Base-by-base conservation (phyloP, 345 rosid genomes). In the Raphanus sativus region DNA sequence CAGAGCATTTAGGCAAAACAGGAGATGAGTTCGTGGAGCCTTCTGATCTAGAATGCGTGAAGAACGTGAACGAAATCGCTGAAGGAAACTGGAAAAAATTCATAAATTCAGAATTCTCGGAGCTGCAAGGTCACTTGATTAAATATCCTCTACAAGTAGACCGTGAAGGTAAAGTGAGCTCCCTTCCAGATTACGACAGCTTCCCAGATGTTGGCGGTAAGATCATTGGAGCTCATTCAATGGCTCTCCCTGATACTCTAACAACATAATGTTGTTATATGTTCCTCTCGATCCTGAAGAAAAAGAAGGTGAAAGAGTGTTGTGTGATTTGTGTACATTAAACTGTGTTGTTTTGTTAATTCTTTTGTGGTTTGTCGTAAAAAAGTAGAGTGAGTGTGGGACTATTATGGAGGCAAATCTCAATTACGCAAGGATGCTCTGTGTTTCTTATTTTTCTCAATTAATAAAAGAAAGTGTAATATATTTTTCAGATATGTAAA, bases 191-290 rank as follows among this genome's bases (percentile, higher is more conserved):
- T 33, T 67, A 71, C 1, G 99, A 90, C 52, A 75, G 56, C 50
- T 95, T 95, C 83, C 99, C 98, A 0, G 99, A 95, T 70, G 87
- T 85, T 30, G 99, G 99, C 3, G 99, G 98, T 69, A 87, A 84
- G 64, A 88, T 91, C 4, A 21, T 91, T 3, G 99, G 99, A 54
- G 82, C 83, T 72, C 86, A 84, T 58, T 83, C 93, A 13, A 0
- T 83, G 29, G 60, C 82, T 12, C 73, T 91, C 38, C 97, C 97
- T 1, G 97, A 91, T 76, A 63, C 83, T 32, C 80, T 95, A 48
- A 95, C 99, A 3, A 95, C 98, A 0, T 94, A 78, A 84, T 66
- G 38, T 13, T 9, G 17, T 3, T 10, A 52, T 4, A 52, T 52
- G 58, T 68, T 61, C 54, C 64, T 11, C 36, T 11, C 58, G 80